Evolutionary conservation across 176 grass and related monocot genomes (phyloP), one percentile per base, ranked within the genome.

Genomic region (Aegilops tauschii): DNA sequence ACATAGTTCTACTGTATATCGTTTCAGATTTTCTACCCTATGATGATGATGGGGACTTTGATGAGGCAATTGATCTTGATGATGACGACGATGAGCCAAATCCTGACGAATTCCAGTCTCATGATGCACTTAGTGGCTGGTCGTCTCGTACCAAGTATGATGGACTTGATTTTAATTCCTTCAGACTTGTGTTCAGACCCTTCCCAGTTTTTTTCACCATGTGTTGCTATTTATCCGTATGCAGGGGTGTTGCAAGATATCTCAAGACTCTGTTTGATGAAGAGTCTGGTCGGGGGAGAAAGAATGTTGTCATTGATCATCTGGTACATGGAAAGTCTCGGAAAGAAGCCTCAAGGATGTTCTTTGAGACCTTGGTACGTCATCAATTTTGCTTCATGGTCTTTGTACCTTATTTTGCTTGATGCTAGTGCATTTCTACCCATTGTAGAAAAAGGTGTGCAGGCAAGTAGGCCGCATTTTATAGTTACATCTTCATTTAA

Each of bases 271-370:
- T 98, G 69, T 98, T 98, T 1, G 94, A 96, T 47, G 92, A 94
- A 44, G 97, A 96, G 73, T 90, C 86, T 58, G 93, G 97, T 71
- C 90, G 86, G 64, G 92, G 84, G 59, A 94, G 90, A 87, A 94
- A 98, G 84, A 91, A 29, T 72, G 85, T 94, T 36, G 90, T 86
- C 65, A 88, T 98, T 47, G 97, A 98, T 54, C 94, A 67, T 73
- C 85, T 98, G 7, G 84, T 98, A 83, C 77, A 37, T 76, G 94
- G 97, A 42, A 98, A 96, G 82, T 84, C 85, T 54, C 80, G 97
- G 84, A 98, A 96, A 70, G 97, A 98, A 96, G 94, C 97, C 69
- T 98, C 97, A 61, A 96, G 97, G 87, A 94, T 98, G 97, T 98
- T 98, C 89, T 98, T 98, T 18, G 97, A 98, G 88, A 96, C 97